These are phyloP conservation scores for Fusarium guadeloupense DNA, from an alignment of 2,329 filamentous ascomycete genomes.

Conservation along the genomic window DNA sequence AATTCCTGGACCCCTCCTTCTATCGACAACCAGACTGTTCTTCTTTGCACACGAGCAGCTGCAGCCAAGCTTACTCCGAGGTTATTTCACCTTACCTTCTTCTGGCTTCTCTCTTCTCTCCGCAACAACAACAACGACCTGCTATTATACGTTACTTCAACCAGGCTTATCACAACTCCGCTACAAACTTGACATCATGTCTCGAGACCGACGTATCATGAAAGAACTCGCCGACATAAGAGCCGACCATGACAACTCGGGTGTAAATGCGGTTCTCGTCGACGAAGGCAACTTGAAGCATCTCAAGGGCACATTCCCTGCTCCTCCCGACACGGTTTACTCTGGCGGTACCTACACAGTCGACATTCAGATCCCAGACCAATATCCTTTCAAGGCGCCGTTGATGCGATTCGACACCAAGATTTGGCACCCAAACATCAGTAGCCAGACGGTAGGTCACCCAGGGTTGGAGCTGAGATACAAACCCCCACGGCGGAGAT, in stretches of 20 bases:
- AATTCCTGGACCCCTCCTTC: conserved; percentile 32
- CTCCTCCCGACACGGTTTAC: conserved; percentile 93
- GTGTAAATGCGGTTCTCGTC: conserved; percentile 74
- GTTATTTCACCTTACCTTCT: neutral
- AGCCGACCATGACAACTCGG: conserved; percentile 75
- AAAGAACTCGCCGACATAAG: conserved; percentile 83
- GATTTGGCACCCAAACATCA: conserved; percentile 98
- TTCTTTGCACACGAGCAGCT: conserved; percentile 19
- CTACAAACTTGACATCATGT: conserved; percentile 54
- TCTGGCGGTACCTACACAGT: conserved; percentile 84
- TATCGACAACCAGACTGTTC: conserved; percentile 5
- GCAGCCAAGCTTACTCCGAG: conserved; percentile 9
- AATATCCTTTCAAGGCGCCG: conserved; percentile 94
- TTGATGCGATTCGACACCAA: conserved; percentile 91
- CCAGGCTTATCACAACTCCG: neutral
- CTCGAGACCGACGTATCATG: conserved; percentile 66
- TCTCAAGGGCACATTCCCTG: conserved; percentile 83
- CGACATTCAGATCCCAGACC: conserved; percentile 85
- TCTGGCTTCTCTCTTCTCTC: neutral
- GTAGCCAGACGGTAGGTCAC: conserved; percentile 82
- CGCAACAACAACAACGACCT: neutral
- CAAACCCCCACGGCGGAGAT: neutral
- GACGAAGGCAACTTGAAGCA: conserved; percentile 78
- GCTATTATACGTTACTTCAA: too few relatives aligned
- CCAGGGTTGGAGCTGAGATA: neutral